phyloP scores from a whole-genome alignment of 2,329 filamentous ascomycete species.

The Malbranchea cinnamomea region DNA sequence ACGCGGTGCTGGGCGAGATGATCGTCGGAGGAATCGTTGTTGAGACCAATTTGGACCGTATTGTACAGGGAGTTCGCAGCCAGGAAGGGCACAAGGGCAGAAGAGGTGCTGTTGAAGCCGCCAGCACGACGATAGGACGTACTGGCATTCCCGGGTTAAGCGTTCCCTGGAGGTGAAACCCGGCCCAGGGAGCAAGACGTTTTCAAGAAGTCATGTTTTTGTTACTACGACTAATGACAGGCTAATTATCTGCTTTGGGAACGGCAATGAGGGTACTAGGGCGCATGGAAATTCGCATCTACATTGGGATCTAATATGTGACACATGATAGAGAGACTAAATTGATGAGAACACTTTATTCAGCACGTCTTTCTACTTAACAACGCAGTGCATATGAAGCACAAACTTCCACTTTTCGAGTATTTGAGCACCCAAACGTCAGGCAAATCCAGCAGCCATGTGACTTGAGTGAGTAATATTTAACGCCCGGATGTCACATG shows the following conservation, averaged over 20 bases:
- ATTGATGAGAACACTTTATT: too few relatives aligned
- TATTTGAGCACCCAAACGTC: too few relatives aligned
- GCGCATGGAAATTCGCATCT: conserved; percentile 8
- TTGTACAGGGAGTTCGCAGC: conserved; percentile 65
- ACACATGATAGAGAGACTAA: too few relatives aligned
- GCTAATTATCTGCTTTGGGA: background rate
- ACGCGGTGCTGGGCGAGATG: conserved; percentile 84
- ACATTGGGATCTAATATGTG: conserved; percentile 1
- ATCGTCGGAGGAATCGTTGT: conserved; percentile 89
- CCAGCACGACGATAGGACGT: conserved; percentile 23
- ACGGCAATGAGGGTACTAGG: background rate
- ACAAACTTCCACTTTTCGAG: too few relatives aligned
- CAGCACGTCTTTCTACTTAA: too few relatives aligned
- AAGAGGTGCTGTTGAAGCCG: conserved; percentile 29
- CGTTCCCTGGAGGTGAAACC: conserved; percentile 21
- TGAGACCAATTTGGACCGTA: conserved; percentile 77
- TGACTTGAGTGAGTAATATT: too few relatives aligned
- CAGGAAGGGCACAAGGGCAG: conserved; percentile 30
- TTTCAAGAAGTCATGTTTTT: conserved; percentile 1
- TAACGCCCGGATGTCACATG: too few relatives aligned
- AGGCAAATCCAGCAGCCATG: too few relatives aligned
- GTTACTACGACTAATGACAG: background rate
- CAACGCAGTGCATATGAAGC: too few relatives aligned
- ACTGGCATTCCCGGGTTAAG: conserved; percentile 24
- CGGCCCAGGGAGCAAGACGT: too few relatives aligned